Base-by-base conservation (phyloP, 2,329 filamentous ascomycete genomes). In the Claviceps maximensis region DNA sequence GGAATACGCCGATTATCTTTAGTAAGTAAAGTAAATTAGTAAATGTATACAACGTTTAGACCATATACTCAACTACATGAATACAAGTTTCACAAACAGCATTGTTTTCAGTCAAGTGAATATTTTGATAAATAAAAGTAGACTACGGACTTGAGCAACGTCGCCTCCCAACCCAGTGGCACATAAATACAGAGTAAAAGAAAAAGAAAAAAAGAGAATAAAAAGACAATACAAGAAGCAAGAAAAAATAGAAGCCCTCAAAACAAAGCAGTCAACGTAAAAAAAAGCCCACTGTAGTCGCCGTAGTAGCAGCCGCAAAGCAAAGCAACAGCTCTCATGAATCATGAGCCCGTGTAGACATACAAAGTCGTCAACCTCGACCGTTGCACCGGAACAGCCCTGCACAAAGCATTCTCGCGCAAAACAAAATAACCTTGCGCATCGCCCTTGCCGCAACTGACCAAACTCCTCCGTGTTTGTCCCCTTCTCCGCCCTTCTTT, bases 301-400 rank as follows among this genome's bases (percentile, higher is more conserved):
- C 13, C 31, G 17, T 6, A 36, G 31, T 12, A 47, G 47, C 41
- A 51, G 54, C n/a, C n/a, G n/a, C n/a, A n/a, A n/a, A n/a, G n/a
- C 50, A 54, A 56, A 49, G 49, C 57, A 52, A 44, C 50, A 56
- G 15, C 48, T 56, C 57, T 65, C 62, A 55, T 69, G 60, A 65
- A 58, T 67, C 67, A 58, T 69, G 57, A 63, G 62, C 58, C 64
- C 59, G 8, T 66, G 50, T 60, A 57, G 50, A 21, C 50, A 51
- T 51, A 38, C 3, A 38, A 33, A 45, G 40, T 23, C 49, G 40
- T 38, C 29, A 36, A 45, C 54, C 33, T 12, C 8, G 27, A 29
- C 31, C 31, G 51, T 44, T 49, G 46, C 53, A 36, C 53, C 41
- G n/a, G n/a, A n/a, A n/a, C n/a, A n/a, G n/a, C n/a, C n/a, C n/a